Evolutionary conservation across 2,329 filamentous ascomycete genomes (phyloP).

Genomic region (Microdochium trichocladiopsis): DNA sequence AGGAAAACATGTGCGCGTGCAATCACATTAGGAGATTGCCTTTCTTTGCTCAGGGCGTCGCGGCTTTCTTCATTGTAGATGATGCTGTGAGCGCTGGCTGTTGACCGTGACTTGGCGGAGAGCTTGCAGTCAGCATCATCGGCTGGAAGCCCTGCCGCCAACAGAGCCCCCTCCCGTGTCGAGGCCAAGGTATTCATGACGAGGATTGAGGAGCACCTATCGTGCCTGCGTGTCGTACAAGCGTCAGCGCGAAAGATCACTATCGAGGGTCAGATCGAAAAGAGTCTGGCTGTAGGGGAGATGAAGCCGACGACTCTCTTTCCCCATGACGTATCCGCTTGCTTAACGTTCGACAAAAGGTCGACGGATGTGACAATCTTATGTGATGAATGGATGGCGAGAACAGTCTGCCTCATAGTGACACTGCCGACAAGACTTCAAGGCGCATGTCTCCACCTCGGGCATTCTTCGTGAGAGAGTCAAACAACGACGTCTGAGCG

Average conservation of each 20-base stretch:
- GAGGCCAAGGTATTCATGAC: background rate
- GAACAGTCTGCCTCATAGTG: background rate
- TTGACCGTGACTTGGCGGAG: background rate
- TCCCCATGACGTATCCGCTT: background rate
- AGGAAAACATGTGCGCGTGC: slow-evolving; percentile 13
- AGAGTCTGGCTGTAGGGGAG: background rate
- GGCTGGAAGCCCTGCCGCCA: background rate
- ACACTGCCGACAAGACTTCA: background rate
- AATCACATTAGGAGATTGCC: background rate
- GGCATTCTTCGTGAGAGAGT: background rate
- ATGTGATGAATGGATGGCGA: background rate
- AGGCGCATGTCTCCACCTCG: no score
- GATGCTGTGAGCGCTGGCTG: background rate
- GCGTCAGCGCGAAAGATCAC: no score
- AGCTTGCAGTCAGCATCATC: background rate
- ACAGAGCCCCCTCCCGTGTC: background rate
- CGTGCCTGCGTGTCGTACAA: background rate
- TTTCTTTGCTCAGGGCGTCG: slow-evolving; percentile 6
- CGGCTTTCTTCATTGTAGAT: slow-evolving; percentile 3
- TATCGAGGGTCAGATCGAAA: no score
- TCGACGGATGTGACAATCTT: background rate
- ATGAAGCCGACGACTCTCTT: background rate
- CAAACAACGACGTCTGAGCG: background rate
- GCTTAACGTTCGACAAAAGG: background rate
- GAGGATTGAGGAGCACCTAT: background rate